Evolutionary conservation across 495 filamentous ascomycete genomes (phyloP).

Genomic region (Penicillium pulvis): DNA sequence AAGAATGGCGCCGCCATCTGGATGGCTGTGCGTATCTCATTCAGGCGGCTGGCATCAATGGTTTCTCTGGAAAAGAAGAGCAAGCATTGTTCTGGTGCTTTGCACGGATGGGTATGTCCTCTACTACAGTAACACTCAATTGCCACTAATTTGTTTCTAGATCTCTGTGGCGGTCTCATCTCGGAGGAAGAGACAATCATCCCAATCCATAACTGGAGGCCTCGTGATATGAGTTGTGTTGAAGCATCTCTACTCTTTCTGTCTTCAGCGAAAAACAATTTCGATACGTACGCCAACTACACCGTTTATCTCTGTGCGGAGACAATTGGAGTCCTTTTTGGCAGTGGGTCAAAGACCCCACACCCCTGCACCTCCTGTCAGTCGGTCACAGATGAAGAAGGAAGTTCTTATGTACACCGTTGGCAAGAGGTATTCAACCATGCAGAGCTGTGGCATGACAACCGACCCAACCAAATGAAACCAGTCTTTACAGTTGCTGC

Average conservation of each 20-base stretch:
- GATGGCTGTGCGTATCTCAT: conserved; percentile 49
- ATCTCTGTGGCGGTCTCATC: conserved; percentile 48
- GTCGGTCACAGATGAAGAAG: conserved; percentile 25
- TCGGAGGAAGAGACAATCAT: conserved; percentile 42
- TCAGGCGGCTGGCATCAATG: conserved; percentile 39
- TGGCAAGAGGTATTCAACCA: conserved; percentile 40
- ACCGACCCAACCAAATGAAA: conserved; percentile 44
- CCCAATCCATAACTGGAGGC: conserved; percentile 37
- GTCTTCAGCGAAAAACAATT: conserved; percentile 27
- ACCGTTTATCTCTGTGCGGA: conserved; percentile 47
- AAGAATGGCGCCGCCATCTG: conserved; percentile 49
- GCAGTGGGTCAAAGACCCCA: conserved; percentile 12
- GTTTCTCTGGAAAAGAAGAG: conserved; percentile 43
- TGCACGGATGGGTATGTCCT: conserved; percentile 45
- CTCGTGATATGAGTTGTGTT: conserved; percentile 26
- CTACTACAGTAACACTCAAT: background rate
- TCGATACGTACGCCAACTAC: conserved; percentile 44
- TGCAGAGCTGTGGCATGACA: conserved; percentile 41
- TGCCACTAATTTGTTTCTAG: conserved; percentile 11
- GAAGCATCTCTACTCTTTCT: conserved; percentile 32
- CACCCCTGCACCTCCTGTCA: conserved; percentile 23
- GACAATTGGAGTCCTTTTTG: conserved; percentile 38
- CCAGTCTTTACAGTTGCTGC: conserved; percentile 28
- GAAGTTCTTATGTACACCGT: conserved; percentile 26
- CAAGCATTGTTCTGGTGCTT: conserved; percentile 53